Percentiles rank a stretch among this genome's conserved stretches.
Conservation (phyloP, 2,329 filamentous ascomycete genomes). For the Apiospora hydei region DNA sequence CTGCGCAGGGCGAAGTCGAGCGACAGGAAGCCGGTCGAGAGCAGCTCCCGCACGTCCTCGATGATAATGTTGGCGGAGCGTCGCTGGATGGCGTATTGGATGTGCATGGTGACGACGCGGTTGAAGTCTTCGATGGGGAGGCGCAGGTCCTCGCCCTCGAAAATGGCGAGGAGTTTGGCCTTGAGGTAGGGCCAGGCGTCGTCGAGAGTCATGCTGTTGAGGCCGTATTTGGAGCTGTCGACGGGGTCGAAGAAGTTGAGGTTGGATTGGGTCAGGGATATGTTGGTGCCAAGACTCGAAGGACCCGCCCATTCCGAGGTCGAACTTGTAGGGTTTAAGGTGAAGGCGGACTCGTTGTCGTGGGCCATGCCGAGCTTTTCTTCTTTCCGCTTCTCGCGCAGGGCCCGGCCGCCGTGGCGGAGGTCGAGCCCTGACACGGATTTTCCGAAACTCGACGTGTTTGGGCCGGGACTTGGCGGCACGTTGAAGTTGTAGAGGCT, state of each 20-base stretch:
- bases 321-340: slow-evolving; percentile 32
- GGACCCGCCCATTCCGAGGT: slow-evolving; percentile 61
- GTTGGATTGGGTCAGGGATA: slow-evolving; percentile 37
- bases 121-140: slow-evolving; percentile 88
- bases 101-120: slow-evolving; percentile 77
- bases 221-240: slow-evolving; percentile 66
- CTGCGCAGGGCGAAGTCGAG: slow-evolving; percentile 83
- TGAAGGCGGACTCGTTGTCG: slow-evolving; percentile 58
- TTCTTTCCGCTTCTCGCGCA: slow-evolving; percentile 83
- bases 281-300: slow-evolving; percentile 53
- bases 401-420: slow-evolving; percentile 76
- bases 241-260: slow-evolving; percentile 59
- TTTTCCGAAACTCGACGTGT: slow-evolving; percentile 75
- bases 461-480: slow-evolving; percentile 74
- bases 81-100: slow-evolving; percentile 79
- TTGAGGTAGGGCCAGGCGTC: slow-evolving; percentile 86
- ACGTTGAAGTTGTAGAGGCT: slow-evolving; percentile 82
- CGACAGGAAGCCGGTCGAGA: slow-evolving; percentile 83
- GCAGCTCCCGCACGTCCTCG: slow-evolving; percentile 78
- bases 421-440: slow-evolving; percentile 82
- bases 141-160: slow-evolving; percentile 80
- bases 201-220: slow-evolving; percentile 75
- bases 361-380: slow-evolving; percentile 61
- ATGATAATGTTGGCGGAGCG: slow-evolving; percentile 74
- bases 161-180: slow-evolving; percentile 77